Evolutionary conservation across 1,284 basidiomycete genomes (phyloP), one percentile per base, ranked within the genome.

Genomic region (Ceratorhiza oryzae-sativae): DNA sequence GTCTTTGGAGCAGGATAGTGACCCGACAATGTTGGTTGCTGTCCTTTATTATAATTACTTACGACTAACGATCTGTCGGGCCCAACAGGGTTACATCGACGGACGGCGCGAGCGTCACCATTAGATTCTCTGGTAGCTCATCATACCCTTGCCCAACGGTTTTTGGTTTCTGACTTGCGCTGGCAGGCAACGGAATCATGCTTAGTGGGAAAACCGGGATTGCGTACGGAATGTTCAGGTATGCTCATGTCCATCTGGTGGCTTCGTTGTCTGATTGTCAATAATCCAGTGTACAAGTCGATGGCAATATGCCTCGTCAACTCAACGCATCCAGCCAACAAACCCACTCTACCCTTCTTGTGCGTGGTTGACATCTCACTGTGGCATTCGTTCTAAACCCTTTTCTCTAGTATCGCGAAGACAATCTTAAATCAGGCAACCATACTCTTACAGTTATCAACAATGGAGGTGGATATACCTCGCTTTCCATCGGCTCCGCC

Each of bases 151-250:
- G 15, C 15, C 18, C 15, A 18, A 6, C 18, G 15, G 15, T 18
- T 8, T 3, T 18, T 3, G 9, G 15, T 10, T 45, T 45, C 18
- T 45, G 42, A 45, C 42, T 45, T n/a, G n/a, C 9, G 18, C 10
- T 10, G 13, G 12, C 42, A 63, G 60, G 60, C 23, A 70, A 70
- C 25, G 65, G 65, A 1, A 48, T 70, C 30, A 39, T 42, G 15
- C 45, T 70, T n/a, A 45, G 58, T 15, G 65, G 65, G 9, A 58
- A 46, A 30, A 58, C 49, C 3, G 65, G 65, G 23, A 20, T 55
- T 3, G 20, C 27, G 8, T 70, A 27, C 41, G 65, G 65, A 20
- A 30, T 42, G 41, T 70, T 70, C n/a, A 70, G 65, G 65, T 70
- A 55, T 1, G 39, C 23, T 20, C 27, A 45, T 10, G n/a, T 5